Percentiles rank a stretch among this genome's conserved stretches.
phyloP scores from a whole-genome alignment of 2,329 filamentous ascomycete genomes.

The Parastagonospora nodorum region DNA sequence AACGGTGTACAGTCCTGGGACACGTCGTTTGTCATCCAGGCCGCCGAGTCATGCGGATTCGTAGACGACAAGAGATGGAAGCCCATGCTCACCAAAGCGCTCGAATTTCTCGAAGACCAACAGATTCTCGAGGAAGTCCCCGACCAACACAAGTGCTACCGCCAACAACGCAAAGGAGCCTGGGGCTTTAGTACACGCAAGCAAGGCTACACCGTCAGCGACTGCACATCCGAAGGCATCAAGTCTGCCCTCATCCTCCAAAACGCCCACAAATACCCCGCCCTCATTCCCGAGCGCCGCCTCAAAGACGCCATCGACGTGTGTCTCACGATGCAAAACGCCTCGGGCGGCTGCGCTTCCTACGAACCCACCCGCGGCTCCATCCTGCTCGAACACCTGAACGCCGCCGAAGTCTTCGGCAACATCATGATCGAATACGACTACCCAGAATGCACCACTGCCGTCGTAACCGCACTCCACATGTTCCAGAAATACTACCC shows the following conservation, averaged over 20 bases:
- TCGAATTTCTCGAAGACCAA: slow-evolving; percentile 86
- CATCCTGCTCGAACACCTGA: slow-evolving; percentile 79
- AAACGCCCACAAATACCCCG: slow-evolving; percentile 71
- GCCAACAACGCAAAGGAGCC: slow-evolving; percentile 87
- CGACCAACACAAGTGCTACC: slow-evolving; percentile 80
- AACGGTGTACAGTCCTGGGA: slow-evolving; percentile 99
- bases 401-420: slow-evolving; percentile 95
- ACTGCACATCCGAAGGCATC: slow-evolving; percentile 89
- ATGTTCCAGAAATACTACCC: slow-evolving; percentile 84
- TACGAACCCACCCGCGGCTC: slow-evolving; percentile 86
- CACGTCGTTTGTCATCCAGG: slow-evolving; percentile 86
- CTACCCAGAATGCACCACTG: slow-evolving; percentile 97
- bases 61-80: slow-evolving; percentile 77
- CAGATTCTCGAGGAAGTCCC: slow-evolving; percentile 85
- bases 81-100: slow-evolving; percentile 80
- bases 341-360: slow-evolving; percentile 82
- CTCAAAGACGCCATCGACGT: slow-evolving; percentile 90
- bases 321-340: slow-evolving; percentile 87
- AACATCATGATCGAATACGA: slow-evolving; percentile 99
- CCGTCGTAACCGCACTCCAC: slow-evolving; percentile 84
- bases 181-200: slow-evolving; percentile 95
- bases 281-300: slow-evolving; percentile 74
- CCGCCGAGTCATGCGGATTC: slow-evolving; percentile 77
- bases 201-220: slow-evolving; percentile 94
- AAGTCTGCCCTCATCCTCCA: slow-evolving; percentile 88